A percentile compares a stretch with the other conserved stretches of the same genome.
phyloP scores from a whole-genome alignment of 73 alveolate species.

The Uronychia setigera region DNA sequence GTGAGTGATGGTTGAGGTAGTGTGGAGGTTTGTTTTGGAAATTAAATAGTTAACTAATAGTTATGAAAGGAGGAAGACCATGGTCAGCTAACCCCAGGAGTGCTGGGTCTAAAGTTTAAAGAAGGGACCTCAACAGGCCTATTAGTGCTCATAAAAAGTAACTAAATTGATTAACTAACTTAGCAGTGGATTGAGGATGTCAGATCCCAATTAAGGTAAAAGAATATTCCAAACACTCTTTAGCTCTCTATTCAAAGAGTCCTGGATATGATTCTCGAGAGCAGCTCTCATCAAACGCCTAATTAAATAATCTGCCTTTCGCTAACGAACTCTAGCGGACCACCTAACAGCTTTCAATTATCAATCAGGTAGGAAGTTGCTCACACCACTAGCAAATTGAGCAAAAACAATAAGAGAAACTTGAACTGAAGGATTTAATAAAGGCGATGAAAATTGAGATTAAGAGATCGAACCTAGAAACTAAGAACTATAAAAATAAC shows the following conservation, averaged over 20 bases:
- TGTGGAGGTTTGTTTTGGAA: no score
- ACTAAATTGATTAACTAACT: no score
- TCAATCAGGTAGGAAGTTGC: background rate
- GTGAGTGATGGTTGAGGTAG: no score
- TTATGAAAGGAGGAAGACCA: no score
- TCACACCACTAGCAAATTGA: background rate
- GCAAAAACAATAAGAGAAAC: background rate
- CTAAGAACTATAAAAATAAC: background rate
- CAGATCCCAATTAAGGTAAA: background rate
- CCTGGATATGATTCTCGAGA: background rate
- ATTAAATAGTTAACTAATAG: no score
- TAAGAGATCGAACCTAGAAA: background rate
- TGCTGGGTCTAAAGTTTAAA: no score
- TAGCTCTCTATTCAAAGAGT: background rate
- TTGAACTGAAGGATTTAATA: background rate
- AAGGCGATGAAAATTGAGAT: background rate
- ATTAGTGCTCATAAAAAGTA: background rate
- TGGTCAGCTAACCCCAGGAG: no score
- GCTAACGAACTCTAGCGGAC: background rate
- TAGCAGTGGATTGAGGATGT: background rate
- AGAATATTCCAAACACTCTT: background rate
- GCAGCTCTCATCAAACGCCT: background rate
- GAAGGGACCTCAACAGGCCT: conserved; percentile 1
- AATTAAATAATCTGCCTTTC: background rate
- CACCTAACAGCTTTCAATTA: background rate